Evolutionary conservation across 163 green algal genomes (phyloP), one percentile per base, ranked within the genome.

Genomic region (Chloromonas sp.): DNA sequence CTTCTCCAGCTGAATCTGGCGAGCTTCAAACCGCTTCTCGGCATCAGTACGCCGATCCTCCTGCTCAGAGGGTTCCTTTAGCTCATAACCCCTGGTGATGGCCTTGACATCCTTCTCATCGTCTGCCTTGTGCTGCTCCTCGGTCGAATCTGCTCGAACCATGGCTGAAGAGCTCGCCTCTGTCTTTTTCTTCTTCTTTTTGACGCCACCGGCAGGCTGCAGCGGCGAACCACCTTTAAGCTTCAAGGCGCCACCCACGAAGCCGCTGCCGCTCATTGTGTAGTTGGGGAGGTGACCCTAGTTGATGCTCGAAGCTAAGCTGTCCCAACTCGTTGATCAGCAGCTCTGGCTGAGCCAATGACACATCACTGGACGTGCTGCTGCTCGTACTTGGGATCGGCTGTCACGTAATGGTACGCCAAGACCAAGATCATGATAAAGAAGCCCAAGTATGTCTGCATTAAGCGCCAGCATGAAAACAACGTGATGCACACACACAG

Each of bases 1-100:
- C 83, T 93, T 91, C 86, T 98, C 95, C 58, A 95, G 90, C 89
- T 94, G 93, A 3, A 85, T 84, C 84, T 94, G 83, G 57, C 91
- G 90, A 62, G 92, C 92, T 1, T 98, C 95, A 77, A 93, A 93
- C n/a, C 87, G 86, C 88, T 94, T 94, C 92, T 99, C 95, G 5
- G 97, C 97, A 8, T 92, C 92, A 58, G 97, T 99, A 60, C 96
- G 90, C 11, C 90, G 89, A 86, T 99, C 96, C 14, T 91, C 88
- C 0, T 58, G 61, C 2, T 90, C 85, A n/a, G 60, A 58, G 0
- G 82, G 84, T 3, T 84, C 85, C 3, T 90, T 81, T 2, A 93
- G 77, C n/a, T 89, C 83, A 3, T 91, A 88, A 0, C 91, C 94
- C 2, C 93, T 11, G 2, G 14, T 79, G 13, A 79, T 79, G 2